Conservation (phyloP, 371 early-diverging fungal genomes). For the Dinochytrium kinnereticum region DNA sequence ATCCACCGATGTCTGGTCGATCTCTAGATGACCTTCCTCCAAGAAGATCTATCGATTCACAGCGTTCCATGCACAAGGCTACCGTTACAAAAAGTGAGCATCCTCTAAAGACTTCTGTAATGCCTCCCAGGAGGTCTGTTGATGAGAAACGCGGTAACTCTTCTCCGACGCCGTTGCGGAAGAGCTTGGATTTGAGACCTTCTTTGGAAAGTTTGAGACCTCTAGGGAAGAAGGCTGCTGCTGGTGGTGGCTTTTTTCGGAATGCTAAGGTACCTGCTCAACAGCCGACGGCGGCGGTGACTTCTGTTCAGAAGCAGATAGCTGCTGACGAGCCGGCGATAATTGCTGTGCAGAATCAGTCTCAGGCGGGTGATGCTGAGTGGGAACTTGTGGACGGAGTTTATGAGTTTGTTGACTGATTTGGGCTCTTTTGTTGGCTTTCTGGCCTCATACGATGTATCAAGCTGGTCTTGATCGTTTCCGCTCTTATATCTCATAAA, state of each 20-base stretch:
- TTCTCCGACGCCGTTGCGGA: too few relatives aligned
- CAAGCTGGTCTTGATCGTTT: background rate
- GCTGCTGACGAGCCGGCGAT: too few relatives aligned
- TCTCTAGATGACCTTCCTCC: background rate
- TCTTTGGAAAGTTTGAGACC: too few relatives aligned
- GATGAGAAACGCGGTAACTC: too few relatives aligned
- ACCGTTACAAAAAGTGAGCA: background rate
- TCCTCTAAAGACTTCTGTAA: background rate
- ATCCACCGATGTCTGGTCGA: too few relatives aligned
- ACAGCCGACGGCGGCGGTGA: too few relatives aligned
- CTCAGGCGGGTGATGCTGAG: background rate
- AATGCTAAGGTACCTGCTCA: too few relatives aligned
- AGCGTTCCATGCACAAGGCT: background rate
- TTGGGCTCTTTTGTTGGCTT: background rate
- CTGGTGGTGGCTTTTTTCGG: too few relatives aligned
- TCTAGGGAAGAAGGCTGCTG: too few relatives aligned
- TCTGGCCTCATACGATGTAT: background rate
- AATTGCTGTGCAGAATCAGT: background rate
- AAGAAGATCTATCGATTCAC: background rate
- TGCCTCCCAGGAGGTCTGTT: background rate
- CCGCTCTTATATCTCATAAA: background rate
- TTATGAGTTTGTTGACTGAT: conserved; percentile 6
- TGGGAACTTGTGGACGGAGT: conserved; percentile 11
- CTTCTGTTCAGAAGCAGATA: too few relatives aligned
- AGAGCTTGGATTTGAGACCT: too few relatives aligned